Base-by-base conservation (phyloP, 805 yeast genomes). In the Saturnispora halmiae region DNA sequence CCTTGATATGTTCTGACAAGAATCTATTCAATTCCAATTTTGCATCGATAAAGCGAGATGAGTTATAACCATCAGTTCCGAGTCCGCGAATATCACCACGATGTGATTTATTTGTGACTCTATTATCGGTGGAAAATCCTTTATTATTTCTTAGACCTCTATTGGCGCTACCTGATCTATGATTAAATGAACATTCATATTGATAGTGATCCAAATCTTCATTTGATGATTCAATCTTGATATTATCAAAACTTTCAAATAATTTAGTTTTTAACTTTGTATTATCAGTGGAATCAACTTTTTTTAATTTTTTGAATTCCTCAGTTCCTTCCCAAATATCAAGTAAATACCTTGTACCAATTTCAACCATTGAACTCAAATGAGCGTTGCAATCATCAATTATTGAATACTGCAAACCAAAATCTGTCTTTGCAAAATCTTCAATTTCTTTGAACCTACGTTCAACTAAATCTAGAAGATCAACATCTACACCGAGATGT, bases 401-500 rank as follows among this genome's bases (percentile, higher is more conserved):
- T 2, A 82, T 73, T 3, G 73, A 69, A 0, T 77, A 68, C 28
- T 56, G 52, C 32, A 61, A 24, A 2, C 79, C 79, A 10, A 58
- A 55, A 1, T 49, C 38, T 0, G 73, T 59, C 14, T 50, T 51
- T 2, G 78, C 75, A 52, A 66, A 64, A 4, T 58, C 56, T 44
- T 73, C 76, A 46, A 73, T 66, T 36, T 65, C 63, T 14, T 60
- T 54, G 41, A 83, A 80, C 50, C 82, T 70, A 49, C 88, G 69
- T 54, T 87, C 96, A 25, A 86, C 82, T 33, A 82, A 61, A 42
- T 88, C 96, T 20, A 87, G 61, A 13, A 80, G 66, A 60, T 88
- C 96, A 32, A 87, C 92, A 58, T 87, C 94, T 40, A 94, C 80
- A 20, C 98, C 99, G 20, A 92, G 58, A 62, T 92, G 99, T 56